phyloP scores from a whole-genome alignment of 192 early-diverging fungal species.

The Coemansia sp. region DNA sequence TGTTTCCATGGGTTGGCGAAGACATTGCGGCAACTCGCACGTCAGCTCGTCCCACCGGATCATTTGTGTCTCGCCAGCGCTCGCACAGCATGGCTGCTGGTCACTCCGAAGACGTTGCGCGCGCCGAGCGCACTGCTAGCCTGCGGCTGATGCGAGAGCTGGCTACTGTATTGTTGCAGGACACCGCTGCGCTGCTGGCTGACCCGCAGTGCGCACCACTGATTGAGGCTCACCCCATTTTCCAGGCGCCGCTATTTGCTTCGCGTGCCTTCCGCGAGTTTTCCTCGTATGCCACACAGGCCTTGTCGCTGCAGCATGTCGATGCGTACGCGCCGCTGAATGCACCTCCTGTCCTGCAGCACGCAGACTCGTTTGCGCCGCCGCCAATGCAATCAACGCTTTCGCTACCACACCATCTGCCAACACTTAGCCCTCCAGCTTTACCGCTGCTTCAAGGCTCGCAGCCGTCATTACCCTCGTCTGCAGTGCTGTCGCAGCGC shows the following conservation, averaged over 20 bases:
- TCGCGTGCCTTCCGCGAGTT: slow-evolving; percentile 56
- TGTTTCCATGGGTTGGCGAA: slow-evolving; percentile 47
- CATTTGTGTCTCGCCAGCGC: slow-evolving; percentile 40
- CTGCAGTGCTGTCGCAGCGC: slow-evolving; percentile 17
- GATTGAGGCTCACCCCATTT: slow-evolving; percentile 37
- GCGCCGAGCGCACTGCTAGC: slow-evolving; percentile 48
- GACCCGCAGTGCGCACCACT: slow-evolving; percentile 33
- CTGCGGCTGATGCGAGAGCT: slow-evolving; percentile 53
- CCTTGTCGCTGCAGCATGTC: slow-evolving; percentile 46
- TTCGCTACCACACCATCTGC: slow-evolving; percentile 10
- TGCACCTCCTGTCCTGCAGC: slow-evolving; percentile 1
- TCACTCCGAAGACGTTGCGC: slow-evolving; percentile 47
- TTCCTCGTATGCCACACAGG: slow-evolving; percentile 42
- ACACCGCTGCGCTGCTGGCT: slow-evolving; percentile 46
- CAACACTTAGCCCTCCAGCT: slow-evolving; percentile 4
- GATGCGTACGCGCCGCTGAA: slow-evolving; percentile 23
- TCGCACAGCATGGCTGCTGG: slow-evolving; percentile 51
- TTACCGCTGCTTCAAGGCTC: slow-evolving; percentile 4
- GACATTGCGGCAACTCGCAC: slow-evolving; percentile 3
- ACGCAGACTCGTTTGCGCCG: slow-evolving; percentile 6
- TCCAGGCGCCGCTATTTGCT: slow-evolving; percentile 45
- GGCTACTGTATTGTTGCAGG: slow-evolving; percentile 48
- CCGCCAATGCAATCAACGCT: slow-evolving; percentile 15
- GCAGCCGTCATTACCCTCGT: not conserved
- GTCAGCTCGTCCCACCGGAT: slow-evolving; percentile 1